Base-by-base conservation (phyloP, 2,329 filamentous ascomycete species). In the Pestalotiopsis sp. region DNA sequence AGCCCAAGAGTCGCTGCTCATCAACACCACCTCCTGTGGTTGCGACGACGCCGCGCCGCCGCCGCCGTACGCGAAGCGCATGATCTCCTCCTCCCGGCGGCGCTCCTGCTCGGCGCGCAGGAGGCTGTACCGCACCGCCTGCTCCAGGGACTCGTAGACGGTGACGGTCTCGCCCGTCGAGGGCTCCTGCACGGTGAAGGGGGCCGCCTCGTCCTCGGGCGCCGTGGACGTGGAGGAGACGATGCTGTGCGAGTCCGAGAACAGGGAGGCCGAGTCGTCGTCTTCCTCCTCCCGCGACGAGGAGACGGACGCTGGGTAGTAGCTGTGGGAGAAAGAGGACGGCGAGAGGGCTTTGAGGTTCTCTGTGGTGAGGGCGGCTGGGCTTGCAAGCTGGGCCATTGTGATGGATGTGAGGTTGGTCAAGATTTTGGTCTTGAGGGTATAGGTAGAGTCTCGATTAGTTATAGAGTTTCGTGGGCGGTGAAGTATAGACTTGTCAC, bases 71-170 rank as follows among this genome's bases (percentile, higher is more conserved):
- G 57, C 61, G 38, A 36, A 45, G 20, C 40, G 68, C 59, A n/a
- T n/a, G 17, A 74, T 65, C 70, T 67, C 62, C 70, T 72, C 66
- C 25, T 69, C 60, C 56, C 65, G 66, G 65, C 61, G 68, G 70
- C 23, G 71, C 41, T 70, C 68, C 27, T 68, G 71, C 64, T 75
- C 75, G 38, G 72, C 65, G 11, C 66, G 58, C 65, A 71, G 68
- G n/a, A 70, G 72, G 69, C 75, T 75, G 68, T 75, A 73, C 27
- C 73, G 71, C 5, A 74, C 76, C 4, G 77, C 77, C 56, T 77
- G 75, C 58, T 78, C 76, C 56, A 79, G 72, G 52, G 77, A 79
- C 4, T 74, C 69, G 69, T 78, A 79, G 49, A 77, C 73, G 52
- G 74, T 70, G 69, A 79, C 76, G 45, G 72, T 73, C 17, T 71